phyloP scores from a whole-genome alignment of 345 rosid genomes.

The Gossypium ekmanianum region DNA sequence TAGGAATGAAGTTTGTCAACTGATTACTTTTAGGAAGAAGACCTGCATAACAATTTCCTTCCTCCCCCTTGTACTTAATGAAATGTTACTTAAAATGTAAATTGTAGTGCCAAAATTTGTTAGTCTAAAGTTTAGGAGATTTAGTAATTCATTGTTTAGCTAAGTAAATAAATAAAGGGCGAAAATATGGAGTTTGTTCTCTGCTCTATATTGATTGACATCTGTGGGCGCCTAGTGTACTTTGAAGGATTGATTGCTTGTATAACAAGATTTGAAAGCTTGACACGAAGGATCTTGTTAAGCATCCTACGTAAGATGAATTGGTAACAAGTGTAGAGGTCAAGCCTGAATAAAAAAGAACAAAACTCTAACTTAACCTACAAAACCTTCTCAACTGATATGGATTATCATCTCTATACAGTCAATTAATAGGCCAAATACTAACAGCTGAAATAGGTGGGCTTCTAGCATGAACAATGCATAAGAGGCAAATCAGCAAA shows the following conservation, averaged over 20 bases:
- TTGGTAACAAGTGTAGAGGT: not conserved
- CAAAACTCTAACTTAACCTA: not conserved
- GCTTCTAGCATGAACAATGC: not conserved
- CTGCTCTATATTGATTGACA: slow-evolving; percentile 1
- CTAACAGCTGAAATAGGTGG: not conserved
- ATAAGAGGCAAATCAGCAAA: not conserved
- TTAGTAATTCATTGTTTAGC: not conserved
- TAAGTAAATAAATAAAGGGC: not conserved
- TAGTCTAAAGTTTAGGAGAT: not conserved
- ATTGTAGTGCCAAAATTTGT: not conserved
- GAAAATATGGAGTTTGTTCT: not conserved
- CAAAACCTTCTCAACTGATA: not conserved
- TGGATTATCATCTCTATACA: not conserved
- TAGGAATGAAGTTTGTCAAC: not conserved
- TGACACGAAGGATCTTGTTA: not conserved
- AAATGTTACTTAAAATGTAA: not conserved
- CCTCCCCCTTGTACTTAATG: not conserved
- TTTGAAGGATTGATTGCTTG: slow-evolving; percentile 5
- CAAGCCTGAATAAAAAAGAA: not conserved
- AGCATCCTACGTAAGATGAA: not conserved
- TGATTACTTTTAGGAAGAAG: not conserved
- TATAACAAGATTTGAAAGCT: slow-evolving; percentile 1
- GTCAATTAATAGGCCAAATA: not conserved
- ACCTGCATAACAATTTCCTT: not conserved
- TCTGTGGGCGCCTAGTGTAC: not conserved